Base-by-base conservation (phyloP, 148 eudicot species). In the Mesembryanthemum crystallinum region DNA sequence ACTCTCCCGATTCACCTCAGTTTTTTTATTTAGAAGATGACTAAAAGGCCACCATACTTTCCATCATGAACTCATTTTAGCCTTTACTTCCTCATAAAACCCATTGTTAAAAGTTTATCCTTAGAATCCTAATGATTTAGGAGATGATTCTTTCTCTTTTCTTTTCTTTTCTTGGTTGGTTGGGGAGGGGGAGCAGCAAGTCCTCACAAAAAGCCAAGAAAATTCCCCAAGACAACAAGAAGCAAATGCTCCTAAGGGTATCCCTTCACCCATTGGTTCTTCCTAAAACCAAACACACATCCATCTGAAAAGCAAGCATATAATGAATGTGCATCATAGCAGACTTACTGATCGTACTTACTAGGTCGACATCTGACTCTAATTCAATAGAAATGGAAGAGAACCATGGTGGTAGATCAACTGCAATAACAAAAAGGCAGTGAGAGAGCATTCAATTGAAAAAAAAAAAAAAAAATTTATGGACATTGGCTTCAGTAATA, bases 351-450 rank as follows among this genome's bases (percentile, higher is more conserved):
- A 70, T 28, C 35, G 78, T 73, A 92, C 97, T 89, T 90, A 95
- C 97, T 76, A 92, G 83, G 82, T 87, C 82, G 49, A 87, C 89
- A 84, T 92, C 92, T 52, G 98, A 89, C 79, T 90, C 92, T 77
- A 95, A 72, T 23, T 85, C 77, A 18, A 92, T 71, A 58, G 90
- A 88, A 86, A 95, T 42, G 27, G 92, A 90, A 83, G 92, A 87
- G 85, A 95, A 95, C 90, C 90, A 90, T 69, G 87, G 88, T 28
- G 98, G 98, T 79, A 95, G 76, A 73, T 92, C 97, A 79, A 92
- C 97, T 95, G 97, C 91, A 88, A 80, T 58, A 62, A 27, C 33
- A 57, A 42, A 49, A 37, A 73, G 13, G 59, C 69, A 68, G 52
- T 60, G 33, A 81, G 74, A 71, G 52, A 42, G 52, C 2, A 25